phyloP scores from a whole-genome alignment of 2,329 filamentous ascomycete species.

The Paraphaeosphaeria sporulosa region DNA sequence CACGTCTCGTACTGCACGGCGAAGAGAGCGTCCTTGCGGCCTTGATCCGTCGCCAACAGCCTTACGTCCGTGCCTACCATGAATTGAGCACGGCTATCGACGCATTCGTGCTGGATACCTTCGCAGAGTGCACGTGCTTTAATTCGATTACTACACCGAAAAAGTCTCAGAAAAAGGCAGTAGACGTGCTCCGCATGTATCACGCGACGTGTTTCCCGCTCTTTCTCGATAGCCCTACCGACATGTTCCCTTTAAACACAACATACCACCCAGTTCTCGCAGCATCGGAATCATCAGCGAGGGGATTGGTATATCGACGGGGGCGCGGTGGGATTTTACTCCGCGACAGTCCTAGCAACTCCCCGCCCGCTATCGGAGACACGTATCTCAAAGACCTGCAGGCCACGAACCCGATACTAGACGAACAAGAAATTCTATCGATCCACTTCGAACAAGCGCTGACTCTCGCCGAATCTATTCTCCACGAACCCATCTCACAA shows the following conservation, averaged over 20 bases:
- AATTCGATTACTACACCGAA: not conserved
- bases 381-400: not conserved
- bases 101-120: conserved; percentile 1
- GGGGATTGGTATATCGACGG: not conserved
- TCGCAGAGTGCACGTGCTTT: conserved; percentile 1
- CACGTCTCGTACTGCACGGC: conserved; percentile 1
- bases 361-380: not conserved
- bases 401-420: not conserved
- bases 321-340: not conserved
- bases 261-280: conserved; percentile 5
- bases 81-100: conserved; percentile 9
- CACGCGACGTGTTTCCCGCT: conserved; percentile 10
- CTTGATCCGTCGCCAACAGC: conserved; percentile 9
- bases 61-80: conserved; percentile 4
- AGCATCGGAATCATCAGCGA: not conserved
- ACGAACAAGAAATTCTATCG: not conserved
- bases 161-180: conserved; percentile 3
- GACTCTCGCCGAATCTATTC: conserved; percentile 3
- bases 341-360: not conserved
- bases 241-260: not conserved
- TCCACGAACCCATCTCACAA: conserved; percentile 4
- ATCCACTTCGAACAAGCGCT: conserved; percentile 7
- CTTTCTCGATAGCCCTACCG: conserved; percentile 7
- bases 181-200: conserved; percentile 5
- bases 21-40: conserved; percentile 8